Conservation (phyloP, 495 filamentous ascomycete genomes). For the Aspergillus haitiensis region DNA sequence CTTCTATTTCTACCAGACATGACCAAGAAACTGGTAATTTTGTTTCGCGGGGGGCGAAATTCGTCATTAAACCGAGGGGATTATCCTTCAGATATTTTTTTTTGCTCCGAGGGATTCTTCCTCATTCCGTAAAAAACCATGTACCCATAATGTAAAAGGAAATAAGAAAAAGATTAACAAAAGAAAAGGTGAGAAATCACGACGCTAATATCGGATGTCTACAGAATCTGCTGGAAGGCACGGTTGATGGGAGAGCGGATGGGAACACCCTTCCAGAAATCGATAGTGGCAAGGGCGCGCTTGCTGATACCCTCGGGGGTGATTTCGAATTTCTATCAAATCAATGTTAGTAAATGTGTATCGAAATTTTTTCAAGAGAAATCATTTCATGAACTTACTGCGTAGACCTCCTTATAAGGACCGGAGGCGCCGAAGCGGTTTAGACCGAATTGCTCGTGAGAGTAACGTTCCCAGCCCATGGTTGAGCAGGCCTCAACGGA, state of each 20-base stretch:
- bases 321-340: slow-evolving; percentile 90
- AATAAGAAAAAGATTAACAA: slow-evolving; percentile 12
- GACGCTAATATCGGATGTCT: slow-evolving; percentile 26
- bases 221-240: slow-evolving; percentile 57
- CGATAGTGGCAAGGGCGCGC: slow-evolving; percentile 83
- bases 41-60: slow-evolving; percentile 17
- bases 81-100: slow-evolving; percentile 21
- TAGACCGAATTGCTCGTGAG: slow-evolving; percentile 97
- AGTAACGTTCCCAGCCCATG: slow-evolving; percentile 95
- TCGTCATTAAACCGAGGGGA: slow-evolving; percentile 20
- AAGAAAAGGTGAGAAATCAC: slow-evolving; percentile 16
- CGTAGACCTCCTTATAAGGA: slow-evolving; percentile 97
- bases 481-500: slow-evolving; percentile 95
- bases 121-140: slow-evolving; percentile 24
- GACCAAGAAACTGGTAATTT: slow-evolving; percentile 19
- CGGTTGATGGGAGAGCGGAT: slow-evolving; percentile 94
- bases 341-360: slow-evolving; percentile 24
- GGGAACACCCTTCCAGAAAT: slow-evolving; percentile 93
- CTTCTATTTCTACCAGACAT: slow-evolving; percentile 28
- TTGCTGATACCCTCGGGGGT: slow-evolving; percentile 94
- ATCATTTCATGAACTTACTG: slow-evolving; percentile 54
- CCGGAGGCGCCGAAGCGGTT: slow-evolving; percentile 98
- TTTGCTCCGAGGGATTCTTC: slow-evolving; percentile 16
- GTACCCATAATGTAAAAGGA: slow-evolving; percentile 25
- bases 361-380: not conserved